Percentiles rank a stretch among this genome's conserved stretches.
These are phyloP conservation scores for Saccharum officinarum DNA, from an alignment of 176 grass and related monocot species.

Conservation along the genomic window DNA sequence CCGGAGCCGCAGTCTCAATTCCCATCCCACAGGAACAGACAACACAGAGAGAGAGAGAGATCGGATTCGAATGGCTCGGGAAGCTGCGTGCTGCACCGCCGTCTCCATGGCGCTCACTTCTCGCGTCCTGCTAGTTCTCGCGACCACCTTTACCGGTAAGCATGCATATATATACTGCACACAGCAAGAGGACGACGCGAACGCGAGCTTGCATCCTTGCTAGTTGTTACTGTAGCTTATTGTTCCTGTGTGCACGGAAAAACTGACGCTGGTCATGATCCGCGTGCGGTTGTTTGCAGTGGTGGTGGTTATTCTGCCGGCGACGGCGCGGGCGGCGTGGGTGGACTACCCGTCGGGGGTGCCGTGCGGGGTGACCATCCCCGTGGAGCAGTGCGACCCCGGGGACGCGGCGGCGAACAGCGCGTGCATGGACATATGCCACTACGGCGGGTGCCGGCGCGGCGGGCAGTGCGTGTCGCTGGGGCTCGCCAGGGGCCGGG, in stretches of 20 bases:
- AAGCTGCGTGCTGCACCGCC: conserved; percentile 24
- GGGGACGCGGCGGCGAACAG: conserved; percentile 51
- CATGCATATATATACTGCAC: no score
- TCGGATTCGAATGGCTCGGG: background rate
- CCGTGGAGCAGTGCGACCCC: conserved; percentile 64
- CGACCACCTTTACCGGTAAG: conserved; percentile 30
- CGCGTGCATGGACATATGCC: conserved; percentile 72
- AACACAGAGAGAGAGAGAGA: background rate
- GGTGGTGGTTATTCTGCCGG: background rate
- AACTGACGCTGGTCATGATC: background rate
- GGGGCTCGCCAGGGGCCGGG: conserved; percentile 18
- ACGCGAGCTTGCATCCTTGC: no score
- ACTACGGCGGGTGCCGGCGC: conserved; percentile 63
- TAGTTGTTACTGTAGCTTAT: no score
- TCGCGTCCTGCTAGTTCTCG: conserved; percentile 18
- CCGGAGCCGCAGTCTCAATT: background rate
- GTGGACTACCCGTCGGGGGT: conserved; percentile 63
- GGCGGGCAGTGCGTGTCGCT: conserved; percentile 56
- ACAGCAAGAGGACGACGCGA: no score
- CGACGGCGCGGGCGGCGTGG: conserved; percentile 47
- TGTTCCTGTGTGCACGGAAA: no score
- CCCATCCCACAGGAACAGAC: background rate
- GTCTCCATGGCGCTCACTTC: background rate
- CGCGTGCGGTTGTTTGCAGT: background rate
- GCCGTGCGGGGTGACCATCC: conserved; percentile 54